A percentile compares a stretch with the other conserved stretches of the same genome.
Evolutionary conservation across 805 yeast genomes (phyloP).

Genomic region (Candida golubevii): DNA sequence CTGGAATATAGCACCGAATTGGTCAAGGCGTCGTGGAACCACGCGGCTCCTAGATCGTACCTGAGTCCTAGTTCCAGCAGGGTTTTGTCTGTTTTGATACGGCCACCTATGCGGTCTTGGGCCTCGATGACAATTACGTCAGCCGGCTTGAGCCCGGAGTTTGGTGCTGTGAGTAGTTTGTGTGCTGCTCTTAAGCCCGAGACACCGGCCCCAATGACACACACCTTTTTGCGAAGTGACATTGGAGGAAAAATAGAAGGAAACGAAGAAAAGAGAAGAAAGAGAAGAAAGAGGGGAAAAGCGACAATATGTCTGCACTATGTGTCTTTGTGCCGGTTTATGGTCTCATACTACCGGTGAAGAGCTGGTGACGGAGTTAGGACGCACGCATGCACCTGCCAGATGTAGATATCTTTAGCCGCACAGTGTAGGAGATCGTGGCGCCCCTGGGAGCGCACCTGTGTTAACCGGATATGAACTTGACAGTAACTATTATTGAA

Average conservation of each 20-base stretch:
- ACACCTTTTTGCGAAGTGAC: slow-evolving; percentile 5
- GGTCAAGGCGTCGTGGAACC: slow-evolving; percentile 82
- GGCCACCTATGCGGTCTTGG: slow-evolving; percentile 22
- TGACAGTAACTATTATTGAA: too few relatives aligned
- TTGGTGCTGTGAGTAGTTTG: slow-evolving; percentile 17
- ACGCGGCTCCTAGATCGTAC: slow-evolving; percentile 78
- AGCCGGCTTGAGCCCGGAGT: slow-evolving; percentile 11
- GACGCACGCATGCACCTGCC: too few relatives aligned
- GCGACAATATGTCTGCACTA: background rate
- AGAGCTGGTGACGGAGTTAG: too few relatives aligned
- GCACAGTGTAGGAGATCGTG: too few relatives aligned
- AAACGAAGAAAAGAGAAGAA: too few relatives aligned
- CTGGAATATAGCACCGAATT: slow-evolving; percentile 60
- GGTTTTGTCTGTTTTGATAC: slow-evolving; percentile 17
- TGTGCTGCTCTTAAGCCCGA: slow-evolving; percentile 26
- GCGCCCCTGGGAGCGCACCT: too few relatives aligned
- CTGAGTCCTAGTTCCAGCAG: slow-evolving; percentile 19
- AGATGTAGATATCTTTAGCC: too few relatives aligned
- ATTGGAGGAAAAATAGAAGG: background rate
- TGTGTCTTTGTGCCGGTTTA: too few relatives aligned
- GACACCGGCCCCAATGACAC: slow-evolving; percentile 23
- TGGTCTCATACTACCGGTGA: too few relatives aligned
- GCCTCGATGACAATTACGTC: slow-evolving; percentile 24
- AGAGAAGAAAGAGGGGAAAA: too few relatives aligned
- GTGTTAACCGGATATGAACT: too few relatives aligned